Percentiles rank a stretch among this genome's conserved stretches.
Conservation (phyloP, 306 rosid species). For the Hippophae rhamnoides region DNA sequence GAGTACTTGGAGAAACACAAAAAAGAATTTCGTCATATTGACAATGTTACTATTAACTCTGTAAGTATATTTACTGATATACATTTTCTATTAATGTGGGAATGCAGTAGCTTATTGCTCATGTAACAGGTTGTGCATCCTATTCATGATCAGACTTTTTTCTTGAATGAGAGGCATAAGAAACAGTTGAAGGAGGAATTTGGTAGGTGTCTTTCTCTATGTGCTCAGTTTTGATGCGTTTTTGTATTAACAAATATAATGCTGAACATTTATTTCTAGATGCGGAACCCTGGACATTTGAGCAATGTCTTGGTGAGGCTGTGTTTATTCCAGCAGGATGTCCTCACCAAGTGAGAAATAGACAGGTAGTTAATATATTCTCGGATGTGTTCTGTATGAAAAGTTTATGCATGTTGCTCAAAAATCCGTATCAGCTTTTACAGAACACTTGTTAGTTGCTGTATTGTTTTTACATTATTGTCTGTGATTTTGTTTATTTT, state of each 20-base stretch:
- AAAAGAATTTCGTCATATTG: conserved; percentile 49
- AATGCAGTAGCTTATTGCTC: conserved; percentile 16
- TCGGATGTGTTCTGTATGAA: background rate
- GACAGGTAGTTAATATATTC: conserved; percentile 35
- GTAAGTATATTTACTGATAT: conserved; percentile 33
- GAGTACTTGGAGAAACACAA: conserved; percentile 47
- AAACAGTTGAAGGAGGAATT: conserved; percentile 51
- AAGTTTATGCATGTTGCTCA: conserved; percentile 5
- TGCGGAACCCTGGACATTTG: conserved; percentile 75
- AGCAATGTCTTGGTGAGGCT: conserved; percentile 69
- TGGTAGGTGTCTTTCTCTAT: conserved; percentile 30
- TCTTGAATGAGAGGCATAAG: conserved; percentile 48
- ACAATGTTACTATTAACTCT: conserved; percentile 37
- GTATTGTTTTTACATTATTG: background rate
- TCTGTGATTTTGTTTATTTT: conserved; percentile 2
- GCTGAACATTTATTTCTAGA: conserved; percentile 25
- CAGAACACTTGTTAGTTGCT: background rate
- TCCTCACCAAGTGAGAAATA: conserved; percentile 80
- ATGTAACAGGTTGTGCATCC: conserved; percentile 57
- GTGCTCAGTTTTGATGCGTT: conserved; percentile 7
- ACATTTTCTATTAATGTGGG: conserved; percentile 4
- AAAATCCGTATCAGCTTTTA: background rate
- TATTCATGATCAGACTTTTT: conserved; percentile 65
- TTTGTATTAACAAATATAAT: background rate
- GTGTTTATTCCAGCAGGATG: conserved; percentile 72